Percentiles rank a stretch among this genome's conserved stretches.
phyloP scores from a whole-genome alignment of 345 rosid species.

The Durio zibethinus region DNA sequence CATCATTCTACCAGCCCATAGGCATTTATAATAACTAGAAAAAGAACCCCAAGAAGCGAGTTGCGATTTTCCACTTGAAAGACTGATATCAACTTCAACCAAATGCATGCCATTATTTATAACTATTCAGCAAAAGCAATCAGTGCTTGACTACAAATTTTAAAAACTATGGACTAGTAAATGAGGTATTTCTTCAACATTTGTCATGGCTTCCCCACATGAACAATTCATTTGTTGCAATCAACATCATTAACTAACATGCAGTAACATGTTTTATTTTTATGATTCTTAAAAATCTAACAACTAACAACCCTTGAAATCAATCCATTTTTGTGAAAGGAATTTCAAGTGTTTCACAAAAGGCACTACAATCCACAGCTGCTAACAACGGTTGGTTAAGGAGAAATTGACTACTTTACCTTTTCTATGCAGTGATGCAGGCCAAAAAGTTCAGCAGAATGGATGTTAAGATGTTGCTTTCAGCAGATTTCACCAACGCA shows the following conservation, averaged over 20 bases:
- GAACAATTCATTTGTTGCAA: background rate
- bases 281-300: background rate
- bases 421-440: background rate
- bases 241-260: conserved; percentile 5
- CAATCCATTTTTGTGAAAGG: background rate
- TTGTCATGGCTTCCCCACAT: background rate
- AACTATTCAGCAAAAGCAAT: background rate
- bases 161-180: background rate
- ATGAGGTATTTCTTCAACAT: background rate
- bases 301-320: conserved; percentile 4
- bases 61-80: background rate
- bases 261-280: background rate
- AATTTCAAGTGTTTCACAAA: background rate
- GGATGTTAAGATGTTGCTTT: conserved; percentile 13
- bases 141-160: background rate
- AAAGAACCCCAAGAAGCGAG: background rate
- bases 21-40: background rate
- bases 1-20: background rate
- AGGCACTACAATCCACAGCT: background rate
- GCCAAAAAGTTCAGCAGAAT: background rate
- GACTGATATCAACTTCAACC: background rate
- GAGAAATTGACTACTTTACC: background rate
- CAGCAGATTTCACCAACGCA: background rate
- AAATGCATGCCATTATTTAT: conserved; percentile 13
- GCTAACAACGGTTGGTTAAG: background rate